Evolutionary conservation across 495 filamentous ascomycete species (phyloP).

Genomic region (Hyaloscypha bicolor): DNA sequence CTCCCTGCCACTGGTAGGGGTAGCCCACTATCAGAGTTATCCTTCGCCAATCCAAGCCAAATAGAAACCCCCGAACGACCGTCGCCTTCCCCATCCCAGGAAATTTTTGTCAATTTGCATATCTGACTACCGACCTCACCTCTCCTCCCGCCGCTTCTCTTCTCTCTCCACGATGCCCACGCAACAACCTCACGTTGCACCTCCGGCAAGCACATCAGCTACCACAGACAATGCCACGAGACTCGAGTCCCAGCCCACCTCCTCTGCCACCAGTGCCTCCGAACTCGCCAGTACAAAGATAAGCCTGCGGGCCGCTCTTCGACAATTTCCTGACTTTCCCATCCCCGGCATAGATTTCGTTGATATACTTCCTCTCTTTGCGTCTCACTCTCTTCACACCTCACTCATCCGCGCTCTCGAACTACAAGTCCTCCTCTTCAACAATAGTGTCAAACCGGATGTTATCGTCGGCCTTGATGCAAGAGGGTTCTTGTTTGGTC

Average conservation of each 20-base stretch:
- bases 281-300: conserved; percentile 94
- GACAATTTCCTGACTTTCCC: conserved; percentile 86
- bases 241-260: conserved; percentile 52
- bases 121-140: conserved; percentile 24
- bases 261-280: conserved; percentile 73
- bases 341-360: conserved; percentile 94
- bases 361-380: conserved; percentile 97
- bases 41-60: conserved; percentile 8
- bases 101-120: conserved; percentile 33
- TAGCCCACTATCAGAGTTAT: conserved; percentile 8
- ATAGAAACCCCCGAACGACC: neutral
- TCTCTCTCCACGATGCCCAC: conserved; percentile 61
- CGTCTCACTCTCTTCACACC: conserved; percentile 71
- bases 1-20: conserved; percentile 11
- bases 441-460: conserved; percentile 66
- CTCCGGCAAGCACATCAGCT: conserved; percentile 28
- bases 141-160: conserved; percentile 36
- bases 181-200: conserved; percentile 18
- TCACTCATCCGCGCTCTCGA: conserved; percentile 84
- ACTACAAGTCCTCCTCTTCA: conserved; percentile 67
- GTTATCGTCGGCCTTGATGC: conserved; percentile 93
- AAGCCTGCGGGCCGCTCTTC: conserved; percentile 56
- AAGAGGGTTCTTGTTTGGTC: conserved; percentile 94
- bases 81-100: conserved; percentile 19
- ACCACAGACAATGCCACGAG: conserved; percentile 52